These are phyloP conservation scores for Ascochyta pisi DNA, from an alignment of 2,329 filamentous ascomycete genomes.

Conservation along the genomic window DNA sequence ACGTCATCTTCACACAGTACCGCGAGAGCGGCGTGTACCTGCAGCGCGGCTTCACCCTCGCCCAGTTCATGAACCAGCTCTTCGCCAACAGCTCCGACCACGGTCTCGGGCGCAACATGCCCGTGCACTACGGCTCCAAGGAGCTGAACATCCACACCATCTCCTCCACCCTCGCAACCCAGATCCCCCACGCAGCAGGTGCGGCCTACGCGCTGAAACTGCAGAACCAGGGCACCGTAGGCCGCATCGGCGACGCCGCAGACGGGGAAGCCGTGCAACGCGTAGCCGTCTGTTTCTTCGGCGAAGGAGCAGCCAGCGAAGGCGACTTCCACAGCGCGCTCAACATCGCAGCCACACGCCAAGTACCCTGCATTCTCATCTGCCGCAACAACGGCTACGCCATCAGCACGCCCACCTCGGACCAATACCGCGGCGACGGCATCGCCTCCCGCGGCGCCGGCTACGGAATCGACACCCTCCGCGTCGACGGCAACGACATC, in stretches of 20 bases:
- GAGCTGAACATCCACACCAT: conserved; percentile 89
- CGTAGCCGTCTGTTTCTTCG: conserved; percentile 85
- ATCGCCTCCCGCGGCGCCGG: conserved; percentile 87
- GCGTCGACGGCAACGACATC: conserved; percentile 93
- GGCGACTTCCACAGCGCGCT: conserved; percentile 91
- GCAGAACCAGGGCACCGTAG: conserved; percentile 71
- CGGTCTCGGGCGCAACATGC: conserved; percentile 91
- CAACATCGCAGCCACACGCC: conserved; percentile 87
- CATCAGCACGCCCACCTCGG: conserved; percentile 86
- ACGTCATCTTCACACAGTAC: conserved; percentile 94
- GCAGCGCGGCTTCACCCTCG: conserved; percentile 84
- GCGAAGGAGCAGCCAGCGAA: conserved; percentile 87
- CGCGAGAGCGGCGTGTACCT: conserved; percentile 90
- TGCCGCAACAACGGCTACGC: conserved; percentile 94
- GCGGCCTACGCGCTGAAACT: conserved; percentile 89
- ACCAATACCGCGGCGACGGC: conserved; percentile 90
- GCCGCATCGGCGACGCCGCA: conserved; percentile 56
- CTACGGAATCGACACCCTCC: conserved; percentile 92
- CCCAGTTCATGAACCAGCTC: conserved; percentile 93
- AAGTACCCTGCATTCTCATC: conserved; percentile 87
- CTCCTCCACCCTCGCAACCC: conserved; percentile 83
- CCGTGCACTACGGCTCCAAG: conserved; percentile 89
- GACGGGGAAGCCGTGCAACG: conserved; percentile 44
- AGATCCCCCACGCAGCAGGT: conserved; percentile 86
- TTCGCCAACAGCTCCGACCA: conserved; percentile 85